Evolutionary conservation across 148 eudicot species (phyloP).

Genomic region (Cornus kousa): DNA sequence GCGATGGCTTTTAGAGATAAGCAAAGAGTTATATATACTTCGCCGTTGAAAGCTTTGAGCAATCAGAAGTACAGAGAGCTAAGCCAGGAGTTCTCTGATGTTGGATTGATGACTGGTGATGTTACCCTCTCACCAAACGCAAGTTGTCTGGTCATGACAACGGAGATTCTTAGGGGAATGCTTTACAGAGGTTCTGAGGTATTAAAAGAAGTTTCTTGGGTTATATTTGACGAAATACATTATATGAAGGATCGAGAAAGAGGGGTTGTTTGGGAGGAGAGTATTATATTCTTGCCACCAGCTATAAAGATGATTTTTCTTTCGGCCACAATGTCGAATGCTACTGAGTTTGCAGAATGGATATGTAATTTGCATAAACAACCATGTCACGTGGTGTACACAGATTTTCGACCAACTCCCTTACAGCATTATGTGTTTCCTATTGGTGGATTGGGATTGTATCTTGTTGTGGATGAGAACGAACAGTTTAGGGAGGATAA

Average conservation of each 20-base stretch:
- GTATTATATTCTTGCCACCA: constrained; percentile 84
- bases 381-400: constrained; percentile 99
- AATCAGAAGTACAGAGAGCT: constrained; percentile 93
- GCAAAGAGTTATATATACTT: constrained; percentile 90
- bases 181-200: constrained; percentile 91
- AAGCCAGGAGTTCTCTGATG: constrained; percentile 80
- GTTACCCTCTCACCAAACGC: constrained; percentile 88
- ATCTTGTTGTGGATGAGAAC: constrained; percentile 95
- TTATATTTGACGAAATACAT: constrained; percentile 94
- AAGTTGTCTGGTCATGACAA: constrained; percentile 94
- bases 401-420: constrained; percentile 95
- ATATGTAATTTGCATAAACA: constrained; percentile 92
- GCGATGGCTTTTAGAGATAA: constrained; percentile 86
- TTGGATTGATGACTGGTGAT: constrained; percentile 95
- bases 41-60: constrained; percentile 85
- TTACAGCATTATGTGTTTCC: constrained; percentile 97
- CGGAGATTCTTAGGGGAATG: constrained; percentile 97
- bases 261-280: constrained; percentile 99
- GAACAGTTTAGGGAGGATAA: constrained; percentile 96
- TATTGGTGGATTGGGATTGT: constrained; percentile 83
- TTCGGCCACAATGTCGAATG: constrained; percentile 96
- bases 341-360: constrained; percentile 98
- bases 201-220: constrained; percentile 95
- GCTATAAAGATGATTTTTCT: constrained; percentile 95
- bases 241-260: constrained; percentile 97